Conservation (phyloP, 257 asterid species). For the Rubia yunnanensis region DNA sequence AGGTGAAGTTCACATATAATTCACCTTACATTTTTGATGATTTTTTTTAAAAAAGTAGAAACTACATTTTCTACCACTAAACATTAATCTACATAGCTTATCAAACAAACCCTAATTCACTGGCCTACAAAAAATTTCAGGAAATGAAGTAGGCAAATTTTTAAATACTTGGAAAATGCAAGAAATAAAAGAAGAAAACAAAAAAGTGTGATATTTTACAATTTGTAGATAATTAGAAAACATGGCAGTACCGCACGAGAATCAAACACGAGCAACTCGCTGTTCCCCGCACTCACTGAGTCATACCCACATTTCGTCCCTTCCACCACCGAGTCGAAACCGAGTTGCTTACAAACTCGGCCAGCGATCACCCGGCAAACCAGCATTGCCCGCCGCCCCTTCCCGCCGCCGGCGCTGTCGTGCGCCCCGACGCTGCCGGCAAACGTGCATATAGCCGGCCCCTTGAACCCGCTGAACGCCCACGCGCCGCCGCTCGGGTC, state of each 20-base stretch:
- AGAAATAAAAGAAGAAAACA: background rate
- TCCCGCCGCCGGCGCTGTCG: constrained; percentile 75
- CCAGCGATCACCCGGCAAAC: constrained; percentile 94
- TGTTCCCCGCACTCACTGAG: constrained; percentile 62
- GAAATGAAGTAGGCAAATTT: constrained; percentile 1
- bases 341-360: constrained; percentile 45
- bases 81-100: background rate
- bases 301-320: constrained; percentile 47
- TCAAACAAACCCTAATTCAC: background rate
- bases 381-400: constrained; percentile 73
- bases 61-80: background rate
- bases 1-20: background rate
- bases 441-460: constrained; percentile 50
- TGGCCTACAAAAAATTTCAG: constrained; percentile 12
- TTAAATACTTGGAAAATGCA: background rate
- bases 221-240: constrained; percentile 68
- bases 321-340: constrained; percentile 29
- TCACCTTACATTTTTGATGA: background rate
- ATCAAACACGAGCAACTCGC: constrained; percentile 68
- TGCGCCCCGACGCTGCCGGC: constrained; percentile 78
- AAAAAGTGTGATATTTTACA: constrained; percentile 38
- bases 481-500: constrained; percentile 51
- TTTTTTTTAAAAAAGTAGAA: background rate
- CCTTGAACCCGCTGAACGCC: constrained; percentile 41
- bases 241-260: constrained; percentile 90